Evolutionary conservation across 495 filamentous ascomycete genomes (phyloP).

Genomic region (Hyaloscypha finlandica): DNA sequence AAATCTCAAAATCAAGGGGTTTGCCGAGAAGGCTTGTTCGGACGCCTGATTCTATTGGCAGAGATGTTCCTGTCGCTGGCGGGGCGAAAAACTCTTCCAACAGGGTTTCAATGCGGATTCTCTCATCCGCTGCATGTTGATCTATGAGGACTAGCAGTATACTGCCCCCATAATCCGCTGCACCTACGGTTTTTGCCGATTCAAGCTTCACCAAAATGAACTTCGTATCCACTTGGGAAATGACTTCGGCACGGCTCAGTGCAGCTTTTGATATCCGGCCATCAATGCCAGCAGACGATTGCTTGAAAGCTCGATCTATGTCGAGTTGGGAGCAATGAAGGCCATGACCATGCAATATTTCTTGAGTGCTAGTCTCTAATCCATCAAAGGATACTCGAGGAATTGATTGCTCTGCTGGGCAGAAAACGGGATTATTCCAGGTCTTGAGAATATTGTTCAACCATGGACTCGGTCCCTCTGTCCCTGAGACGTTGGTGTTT

Average conservation of each 20-base stretch:
- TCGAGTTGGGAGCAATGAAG: constrained; percentile 31
- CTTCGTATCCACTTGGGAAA: constrained; percentile 86
- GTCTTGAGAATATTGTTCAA: constrained; percentile 37
- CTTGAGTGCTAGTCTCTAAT: constrained; percentile 51
- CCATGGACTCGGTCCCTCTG: constrained; percentile 40
- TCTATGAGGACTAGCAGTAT: constrained; percentile 75
- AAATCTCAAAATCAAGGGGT: constrained; percentile 62
- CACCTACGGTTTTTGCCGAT: not conserved
- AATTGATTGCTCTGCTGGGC: constrained; percentile 38
- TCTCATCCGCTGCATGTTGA: constrained; percentile 93
- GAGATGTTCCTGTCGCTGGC: constrained; percentile 26
- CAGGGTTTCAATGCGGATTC: constrained; percentile 76
- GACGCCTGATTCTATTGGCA: constrained; percentile 58
- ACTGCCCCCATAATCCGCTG: not conserved
- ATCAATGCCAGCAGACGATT: constrained; percentile 26
- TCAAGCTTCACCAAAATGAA: constrained; percentile 68
- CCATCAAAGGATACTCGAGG: constrained; percentile 25
- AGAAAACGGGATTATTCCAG: constrained; percentile 45
- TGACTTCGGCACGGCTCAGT: constrained; percentile 62
- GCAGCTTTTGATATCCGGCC: constrained; percentile 63
- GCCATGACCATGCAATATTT: constrained; percentile 16
- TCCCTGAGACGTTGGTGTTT: not conserved
- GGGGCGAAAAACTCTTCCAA: constrained; percentile 51
- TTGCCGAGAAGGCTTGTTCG: constrained; percentile 43
- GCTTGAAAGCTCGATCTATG: constrained; percentile 27